Evolutionary conservation across 2,329 filamentous ascomycete species (phyloP).

Genomic region (Neocatenulostroma microsporum): DNA sequence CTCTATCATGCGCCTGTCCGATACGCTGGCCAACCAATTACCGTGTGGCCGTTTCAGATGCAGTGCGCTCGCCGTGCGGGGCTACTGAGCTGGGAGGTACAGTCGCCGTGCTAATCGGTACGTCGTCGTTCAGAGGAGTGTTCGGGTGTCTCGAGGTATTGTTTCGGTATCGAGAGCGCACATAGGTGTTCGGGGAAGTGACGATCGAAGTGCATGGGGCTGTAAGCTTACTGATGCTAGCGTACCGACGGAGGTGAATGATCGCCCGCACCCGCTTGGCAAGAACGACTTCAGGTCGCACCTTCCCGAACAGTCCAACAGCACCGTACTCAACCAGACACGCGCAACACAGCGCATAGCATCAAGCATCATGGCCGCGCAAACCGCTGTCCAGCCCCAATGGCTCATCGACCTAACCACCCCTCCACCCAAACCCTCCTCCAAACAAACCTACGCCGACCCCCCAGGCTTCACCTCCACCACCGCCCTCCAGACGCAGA

Average conservation of each 20-base stretch:
- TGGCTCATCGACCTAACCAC: slow-evolving; percentile 79
- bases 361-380: slow-evolving; percentile 19
- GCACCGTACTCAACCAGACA: no score
- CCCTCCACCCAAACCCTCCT: slow-evolving; percentile 56
- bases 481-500: slow-evolving; percentile 14
- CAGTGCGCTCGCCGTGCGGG: no score
- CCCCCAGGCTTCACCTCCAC: slow-evolving; percentile 71
- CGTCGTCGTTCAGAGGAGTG: no score
- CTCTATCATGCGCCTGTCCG: slow-evolving; percentile 2
- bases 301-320: no score
- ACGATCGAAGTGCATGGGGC: background rate
- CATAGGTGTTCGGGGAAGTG: background rate
- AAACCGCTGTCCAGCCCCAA: slow-evolving; percentile 45
- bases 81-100: no score
- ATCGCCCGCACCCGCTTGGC: background rate
- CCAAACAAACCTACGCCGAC: slow-evolving; percentile 73
- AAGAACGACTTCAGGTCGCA: background rate
- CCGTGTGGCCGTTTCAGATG: no score
- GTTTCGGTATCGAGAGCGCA: no score
- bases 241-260: slow-evolving; percentile 3
- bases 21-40: background rate
- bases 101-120: no score
- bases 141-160: no score
- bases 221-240: slow-evolving; percentile 2
- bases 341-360: background rate